Percentiles rank a stretch among this genome's conserved stretches.
phyloP scores from a whole-genome alignment of 2,329 filamentous ascomycete species.

The Aspergillus phoenicis region DNA sequence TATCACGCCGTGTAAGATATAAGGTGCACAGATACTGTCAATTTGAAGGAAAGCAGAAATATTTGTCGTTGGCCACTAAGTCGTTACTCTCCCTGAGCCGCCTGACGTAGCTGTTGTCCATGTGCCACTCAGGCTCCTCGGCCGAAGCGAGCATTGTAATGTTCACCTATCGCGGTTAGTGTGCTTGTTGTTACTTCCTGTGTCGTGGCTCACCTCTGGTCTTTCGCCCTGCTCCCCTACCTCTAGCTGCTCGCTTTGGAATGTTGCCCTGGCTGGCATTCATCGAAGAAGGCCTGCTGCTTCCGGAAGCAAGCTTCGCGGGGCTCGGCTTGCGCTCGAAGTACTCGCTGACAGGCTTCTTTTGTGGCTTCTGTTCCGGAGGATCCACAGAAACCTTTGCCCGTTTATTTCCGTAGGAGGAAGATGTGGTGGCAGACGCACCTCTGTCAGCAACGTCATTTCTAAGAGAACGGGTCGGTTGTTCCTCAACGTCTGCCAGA shows the following conservation, averaged over 20 bases:
- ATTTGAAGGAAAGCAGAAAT: background rate
- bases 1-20: background rate
- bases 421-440: background rate
- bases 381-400: conserved; percentile 10
- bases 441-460: background rate
- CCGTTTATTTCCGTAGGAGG: conserved; percentile 16
- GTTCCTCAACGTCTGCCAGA: background rate
- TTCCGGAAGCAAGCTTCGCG: conserved; percentile 32
- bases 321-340: conserved; percentile 34
- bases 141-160: conserved; percentile 36
- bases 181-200: background rate
- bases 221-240: conserved; percentile 20
- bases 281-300: conserved; percentile 23
- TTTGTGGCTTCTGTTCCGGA: conserved; percentile 13
- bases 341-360: conserved; percentile 23
- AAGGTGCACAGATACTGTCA: background rate
- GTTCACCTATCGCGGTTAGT: conserved; percentile 31
- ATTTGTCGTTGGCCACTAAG: background rate
- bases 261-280: conserved; percentile 13
- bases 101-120: background rate
- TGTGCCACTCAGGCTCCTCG: conserved; percentile 13
- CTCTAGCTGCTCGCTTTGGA: conserved; percentile 15
- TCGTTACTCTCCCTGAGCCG: background rate
- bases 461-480: conserved; percentile 1
- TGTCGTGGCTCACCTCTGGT: conserved; percentile 30